Conservation (phyloP, 306 rosid species). For the Lathyrus tuberosus region DNA sequence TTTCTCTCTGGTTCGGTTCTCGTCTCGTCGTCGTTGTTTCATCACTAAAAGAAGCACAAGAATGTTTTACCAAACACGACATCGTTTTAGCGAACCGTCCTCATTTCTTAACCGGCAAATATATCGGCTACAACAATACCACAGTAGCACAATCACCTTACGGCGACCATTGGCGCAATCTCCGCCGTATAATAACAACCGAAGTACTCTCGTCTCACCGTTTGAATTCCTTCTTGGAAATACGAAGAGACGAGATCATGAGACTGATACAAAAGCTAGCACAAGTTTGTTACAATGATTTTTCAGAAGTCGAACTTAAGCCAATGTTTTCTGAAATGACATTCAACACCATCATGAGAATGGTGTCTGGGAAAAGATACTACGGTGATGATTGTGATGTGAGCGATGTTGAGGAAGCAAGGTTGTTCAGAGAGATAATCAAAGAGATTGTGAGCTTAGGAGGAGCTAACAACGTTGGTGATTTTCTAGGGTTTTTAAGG, state of each 20-base stretch:
- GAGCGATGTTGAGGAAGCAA: conserved; percentile 46
- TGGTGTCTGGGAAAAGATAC: conserved; percentile 63
- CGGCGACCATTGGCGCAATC: conserved; percentile 74
- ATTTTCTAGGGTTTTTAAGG: conserved; percentile 48
- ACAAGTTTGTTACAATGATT: neutral
- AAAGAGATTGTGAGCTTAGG: neutral
- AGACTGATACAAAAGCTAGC: conserved; percentile 42
- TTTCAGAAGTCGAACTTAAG: conserved; percentile 45
- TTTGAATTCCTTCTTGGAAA: conserved; percentile 27
- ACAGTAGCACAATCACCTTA: conserved; percentile 40
- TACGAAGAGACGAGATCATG: conserved; percentile 50
- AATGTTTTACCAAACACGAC: conserved; percentile 67
- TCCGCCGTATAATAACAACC: conserved; percentile 53
- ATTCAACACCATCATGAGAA: conserved; percentile 58
- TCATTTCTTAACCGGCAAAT: conserved; percentile 31
- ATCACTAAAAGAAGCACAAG: conserved; percentile 40
- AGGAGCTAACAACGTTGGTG: conserved; percentile 44
- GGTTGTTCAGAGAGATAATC: conserved; percentile 37
- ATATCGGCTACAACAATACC: conserved; percentile 54
- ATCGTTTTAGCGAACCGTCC: conserved; percentile 63
- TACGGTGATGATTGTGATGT: conserved; percentile 44
- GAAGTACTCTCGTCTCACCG: conserved; percentile 58
- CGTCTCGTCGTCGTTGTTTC: conserved; percentile 50
- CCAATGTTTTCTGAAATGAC: conserved; percentile 43
- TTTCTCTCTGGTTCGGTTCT: conserved; percentile 43